Evolutionary conservation across 139 green algal genomes (phyloP), one percentile per base, ranked within the genome.

Genomic region (Tetradesmus lagerheimii): DNA sequence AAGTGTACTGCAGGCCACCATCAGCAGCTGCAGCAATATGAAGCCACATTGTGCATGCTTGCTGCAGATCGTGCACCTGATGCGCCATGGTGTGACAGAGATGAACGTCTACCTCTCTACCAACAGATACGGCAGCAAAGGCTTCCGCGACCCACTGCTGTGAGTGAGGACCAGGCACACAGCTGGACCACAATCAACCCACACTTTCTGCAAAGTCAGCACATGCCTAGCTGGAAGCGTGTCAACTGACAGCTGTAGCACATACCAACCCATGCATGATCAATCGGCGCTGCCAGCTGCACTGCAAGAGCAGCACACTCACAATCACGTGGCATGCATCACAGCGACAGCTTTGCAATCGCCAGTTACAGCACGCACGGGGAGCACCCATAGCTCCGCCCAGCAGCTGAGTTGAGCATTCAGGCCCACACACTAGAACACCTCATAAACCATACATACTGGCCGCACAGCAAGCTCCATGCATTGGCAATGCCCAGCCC

Each of bases 31-130:
- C 35, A 45, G 53, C 50, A 82, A 14, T 16, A 29, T 31, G 35
- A 31, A 64, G 50, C 53, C 38, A 16, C 47, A 23, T 9, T 35
- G 8, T 88, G 53, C 85, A 67, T 43, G 78, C 53, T 57, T 80
- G 27, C 25, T n/a, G 67, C 77, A 93, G 85, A 47, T 91, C 6
- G 34, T 94, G 38, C 91, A 94, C 47, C 87, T 85, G 29, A 85
- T 85, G 87, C 64, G 87, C 15, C 87, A 86, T 66, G 77, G 87
- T 1, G 50, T 77, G 18, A 86, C 93, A 1, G 92, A 95, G 67
- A 95, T 96, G 94, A 95, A 96, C 47, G 91, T 92, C 4, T 94
- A 94, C 66, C 84, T 96, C 0, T 41, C 45, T 2, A 83, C 66
- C 37, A 25, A 89, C 87, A 62, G 50, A 14, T 93, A 91, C 25